Conservation (phyloP, 139 green algal species). For the Pseudopediastrum boryanum region DNA sequence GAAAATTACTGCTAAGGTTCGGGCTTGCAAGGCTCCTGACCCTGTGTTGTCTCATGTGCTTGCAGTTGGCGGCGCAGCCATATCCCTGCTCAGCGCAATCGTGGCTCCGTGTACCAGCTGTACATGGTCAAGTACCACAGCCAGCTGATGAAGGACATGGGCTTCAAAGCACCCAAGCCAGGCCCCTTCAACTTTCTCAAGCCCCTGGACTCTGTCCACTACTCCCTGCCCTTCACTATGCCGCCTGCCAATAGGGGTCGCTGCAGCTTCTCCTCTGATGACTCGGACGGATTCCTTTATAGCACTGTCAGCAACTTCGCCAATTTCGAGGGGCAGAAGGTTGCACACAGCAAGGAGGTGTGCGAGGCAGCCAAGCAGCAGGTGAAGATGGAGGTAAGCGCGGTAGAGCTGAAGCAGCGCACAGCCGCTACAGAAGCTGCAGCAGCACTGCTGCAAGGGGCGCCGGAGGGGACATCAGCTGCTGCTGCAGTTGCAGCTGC, state of each 20-base stretch:
- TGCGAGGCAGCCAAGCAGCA: neutral
- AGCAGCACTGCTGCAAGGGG: neutral
- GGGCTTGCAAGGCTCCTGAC: neutral
- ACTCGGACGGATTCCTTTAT: neutral
- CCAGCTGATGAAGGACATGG: slow-evolving; percentile 38
- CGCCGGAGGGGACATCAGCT: neutral
- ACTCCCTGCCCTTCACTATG: neutral
- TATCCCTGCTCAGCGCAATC: slow-evolving; percentile 24
- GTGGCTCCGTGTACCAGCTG: slow-evolving; percentile 37
- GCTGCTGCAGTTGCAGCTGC: neutral
- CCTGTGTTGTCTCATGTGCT: too few relatives aligned
- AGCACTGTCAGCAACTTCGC: neutral
- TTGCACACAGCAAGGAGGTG: neutral
- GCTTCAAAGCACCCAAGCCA: neutral
- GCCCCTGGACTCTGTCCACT: neutral
- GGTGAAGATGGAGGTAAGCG: neutral
- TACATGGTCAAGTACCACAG: slow-evolving; percentile 39
- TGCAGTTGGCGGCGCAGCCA: slow-evolving; percentile 31
- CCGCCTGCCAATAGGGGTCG: neutral
- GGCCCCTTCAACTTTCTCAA: neutral
- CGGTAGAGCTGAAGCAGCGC: neutral
- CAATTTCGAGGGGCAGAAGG: neutral
- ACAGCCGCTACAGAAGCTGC: neutral
- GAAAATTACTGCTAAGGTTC: neutral
- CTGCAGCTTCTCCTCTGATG: neutral